Conservation (phyloP, 371 early-diverging fungal genomes). For the Saksenaea oblongispora region DNA sequence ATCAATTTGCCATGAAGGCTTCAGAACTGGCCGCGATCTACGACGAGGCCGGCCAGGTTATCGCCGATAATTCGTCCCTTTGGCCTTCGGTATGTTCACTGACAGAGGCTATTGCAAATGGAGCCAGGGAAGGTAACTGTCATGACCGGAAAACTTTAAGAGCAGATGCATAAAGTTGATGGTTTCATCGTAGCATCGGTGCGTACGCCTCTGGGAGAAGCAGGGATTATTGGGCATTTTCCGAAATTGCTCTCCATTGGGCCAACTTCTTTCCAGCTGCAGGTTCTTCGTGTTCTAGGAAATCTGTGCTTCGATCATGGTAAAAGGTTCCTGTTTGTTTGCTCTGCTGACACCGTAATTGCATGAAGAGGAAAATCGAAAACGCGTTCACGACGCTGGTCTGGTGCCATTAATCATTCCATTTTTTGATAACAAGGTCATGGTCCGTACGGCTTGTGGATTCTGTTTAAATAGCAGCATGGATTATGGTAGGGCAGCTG, state of each 20-base stretch:
- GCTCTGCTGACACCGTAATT: not conserved
- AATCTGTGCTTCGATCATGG: slow-evolving; percentile 83
- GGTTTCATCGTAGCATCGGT: slow-evolving; percentile 39
- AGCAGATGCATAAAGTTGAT: not conserved
- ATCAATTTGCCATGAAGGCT: not conserved
- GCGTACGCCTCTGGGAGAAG: slow-evolving; percentile 51
- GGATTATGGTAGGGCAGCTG: slow-evolving; percentile 66
- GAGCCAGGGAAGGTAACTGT: slow-evolving; percentile 8
- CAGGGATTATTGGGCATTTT: slow-evolving; percentile 36
- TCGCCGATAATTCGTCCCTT: not conserved
- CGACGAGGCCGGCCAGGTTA: not conserved
- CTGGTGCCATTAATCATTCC: slow-evolving; percentile 46
- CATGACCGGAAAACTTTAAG: not conserved
- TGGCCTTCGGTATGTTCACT: slow-evolving; percentile 5
- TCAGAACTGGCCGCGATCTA: not conserved
- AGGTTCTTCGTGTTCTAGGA: slow-evolving; percentile 71
- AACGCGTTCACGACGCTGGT: slow-evolving; percentile 55
- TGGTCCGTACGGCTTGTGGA: slow-evolving; percentile 65
- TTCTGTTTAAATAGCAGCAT: slow-evolving; percentile 76
- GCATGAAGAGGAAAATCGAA: slow-evolving; percentile 64
- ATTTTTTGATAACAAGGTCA: slow-evolving; percentile 31
- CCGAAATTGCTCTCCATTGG: slow-evolving; percentile 30
- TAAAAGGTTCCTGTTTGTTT: slow-evolving; percentile 26
- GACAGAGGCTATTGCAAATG: slow-evolving; percentile 9
- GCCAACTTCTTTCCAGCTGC: slow-evolving; percentile 45